Evolutionary conservation across 441 rosid species (phyloP), one percentile per base, ranked within the genome.

Genomic region (Aquilaria agallochum): DNA sequence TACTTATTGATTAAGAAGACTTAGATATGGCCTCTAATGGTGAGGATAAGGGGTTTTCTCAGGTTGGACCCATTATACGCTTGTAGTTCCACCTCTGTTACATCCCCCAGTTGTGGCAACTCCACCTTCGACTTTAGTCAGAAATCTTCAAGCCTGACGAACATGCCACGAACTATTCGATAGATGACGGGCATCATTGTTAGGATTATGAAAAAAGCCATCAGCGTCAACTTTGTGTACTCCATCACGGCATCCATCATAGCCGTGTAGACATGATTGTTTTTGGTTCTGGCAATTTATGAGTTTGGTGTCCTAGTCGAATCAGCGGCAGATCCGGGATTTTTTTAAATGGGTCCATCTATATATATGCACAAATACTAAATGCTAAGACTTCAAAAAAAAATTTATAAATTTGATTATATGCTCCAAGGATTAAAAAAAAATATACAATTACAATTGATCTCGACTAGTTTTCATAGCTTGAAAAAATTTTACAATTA

Each of bases 11-110:
- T 27, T 52, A 80, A 79, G 42, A 76, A 77, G 52, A 74, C 80
- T 52, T 76, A 74, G 76, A 79, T 74, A 60, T 76, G 73, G 42
- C 73, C 78, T 58, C 69, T 74, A 67, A 74, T 76, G 51, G 83
- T 78, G 66, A 79, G 76, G 6, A 79, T 70, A 13, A 79, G 77
- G 31, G 80, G 83, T 67, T 79, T 79, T 30, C 50, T 58, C 11
- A 75, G 78, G 53, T 79, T 76, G 10, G 78, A 76, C 27, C 80
- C 83, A 50, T 76, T 57, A 59, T 68, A 79, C 31, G 72, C 71
- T 52, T 74, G 68, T 53, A 79, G 60, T 50, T 79, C 73, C 45
- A 62, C 65, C 60, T 66, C 78, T 59, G 76, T 68, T 52, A 73
- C 66, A 48, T 76, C 73, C 44, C 78, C 83, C 2, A 79, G 20